These are phyloP conservation scores for Drosera spatulata DNA, from an alignment of 179 eudicot species.

Conservation along the genomic window DNA sequence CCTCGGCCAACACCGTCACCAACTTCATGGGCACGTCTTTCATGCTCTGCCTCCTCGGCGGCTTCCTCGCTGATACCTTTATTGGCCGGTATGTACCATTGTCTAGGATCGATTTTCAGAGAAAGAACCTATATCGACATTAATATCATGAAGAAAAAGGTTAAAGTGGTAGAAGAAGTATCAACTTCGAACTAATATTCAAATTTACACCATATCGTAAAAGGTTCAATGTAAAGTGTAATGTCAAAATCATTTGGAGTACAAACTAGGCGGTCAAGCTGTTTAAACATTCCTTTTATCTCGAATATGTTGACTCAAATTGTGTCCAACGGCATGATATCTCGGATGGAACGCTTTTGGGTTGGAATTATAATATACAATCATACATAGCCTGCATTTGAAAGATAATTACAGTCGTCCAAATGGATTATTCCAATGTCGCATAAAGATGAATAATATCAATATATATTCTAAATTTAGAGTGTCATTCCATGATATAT, in stretches of 20 bases:
- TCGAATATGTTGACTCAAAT: too few species aligned
- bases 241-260: too few species aligned
- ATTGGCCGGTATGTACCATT: not conserved
- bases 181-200: too few species aligned
- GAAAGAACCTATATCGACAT: not conserved
- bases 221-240: too few species aligned
- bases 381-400: too few species aligned
- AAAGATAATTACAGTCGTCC: not conserved
- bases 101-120: not conserved
- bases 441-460: not conserved
- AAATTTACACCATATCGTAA: too few species aligned
- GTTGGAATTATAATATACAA: too few species aligned
- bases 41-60: slow-evolving; percentile 39
- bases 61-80: slow-evolving; percentile 3
- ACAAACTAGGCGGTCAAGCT: too few species aligned
- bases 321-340: too few species aligned
- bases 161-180: too few species aligned
- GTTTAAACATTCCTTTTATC: too few species aligned
- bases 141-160: not conserved
- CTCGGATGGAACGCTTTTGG: too few species aligned
- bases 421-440: not conserved
- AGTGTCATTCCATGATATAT: not conserved
- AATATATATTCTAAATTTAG: not conserved
- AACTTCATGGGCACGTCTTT: slow-evolving; percentile 91
- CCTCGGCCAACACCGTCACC: slow-evolving; percentile 73